Conservation (phyloP, 2,329 filamentous ascomycete species). For the Paraphaeosphaeria sporulosa region DNA sequence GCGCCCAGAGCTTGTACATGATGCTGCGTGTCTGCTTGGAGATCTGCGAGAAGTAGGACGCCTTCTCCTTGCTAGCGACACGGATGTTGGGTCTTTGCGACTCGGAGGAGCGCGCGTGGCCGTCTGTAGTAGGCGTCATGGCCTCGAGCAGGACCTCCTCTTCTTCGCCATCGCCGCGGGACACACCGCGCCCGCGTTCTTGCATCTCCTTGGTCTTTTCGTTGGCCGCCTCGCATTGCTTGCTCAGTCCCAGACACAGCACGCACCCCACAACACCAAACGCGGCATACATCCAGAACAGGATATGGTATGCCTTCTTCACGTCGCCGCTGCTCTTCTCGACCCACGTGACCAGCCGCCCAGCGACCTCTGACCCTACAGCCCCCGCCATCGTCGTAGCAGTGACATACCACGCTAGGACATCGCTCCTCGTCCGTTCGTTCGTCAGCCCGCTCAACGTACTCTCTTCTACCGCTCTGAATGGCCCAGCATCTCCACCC, state of each 20-base stretch:
- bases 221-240: conserved; percentile 50
- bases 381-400: conserved; percentile 47
- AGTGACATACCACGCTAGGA: conserved; percentile 51
- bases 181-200: conserved; percentile 25
- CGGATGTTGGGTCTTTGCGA: neutral
- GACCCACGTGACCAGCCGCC: conserved; percentile 51
- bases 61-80: conserved; percentile 33
- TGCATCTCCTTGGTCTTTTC: conserved; percentile 37
- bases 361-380: conserved; percentile 45
- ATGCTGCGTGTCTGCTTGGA: conserved; percentile 64
- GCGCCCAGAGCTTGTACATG: conserved; percentile 71
- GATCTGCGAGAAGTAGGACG: conserved; percentile 58
- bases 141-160: conserved; percentile 44
- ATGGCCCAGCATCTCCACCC: conserved; percentile 45
- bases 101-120: conserved; percentile 30
- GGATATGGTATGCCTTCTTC: conserved; percentile 48
- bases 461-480: conserved; percentile 47
- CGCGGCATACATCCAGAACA: conserved; percentile 54
- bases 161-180: conserved; percentile 33
- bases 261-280: conserved; percentile 51
- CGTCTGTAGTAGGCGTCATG: conserved; percentile 43
- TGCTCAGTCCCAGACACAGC: conserved; percentile 50
- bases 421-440: conserved; percentile 45
- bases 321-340: conserved; percentile 47
- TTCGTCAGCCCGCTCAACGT: conserved; percentile 47